These are phyloP conservation scores for Globisporangium heterothallicum DNA, from an alignment of 352 stramenopile genomes.

Conservation along the genomic window DNA sequence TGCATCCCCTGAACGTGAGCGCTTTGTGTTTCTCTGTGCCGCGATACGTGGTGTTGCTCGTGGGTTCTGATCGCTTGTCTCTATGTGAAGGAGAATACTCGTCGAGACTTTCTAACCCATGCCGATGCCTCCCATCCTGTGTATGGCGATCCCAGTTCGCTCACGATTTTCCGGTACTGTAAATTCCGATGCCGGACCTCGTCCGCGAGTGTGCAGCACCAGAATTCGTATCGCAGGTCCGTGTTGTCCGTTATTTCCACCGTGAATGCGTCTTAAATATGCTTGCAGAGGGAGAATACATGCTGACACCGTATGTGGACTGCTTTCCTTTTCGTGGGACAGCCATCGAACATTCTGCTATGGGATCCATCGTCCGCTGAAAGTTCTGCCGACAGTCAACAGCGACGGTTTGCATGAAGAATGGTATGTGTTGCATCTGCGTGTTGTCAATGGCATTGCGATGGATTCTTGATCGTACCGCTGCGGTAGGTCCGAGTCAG, in stretches of 20 bases:
- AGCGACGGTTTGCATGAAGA: slow-evolving; percentile 46
- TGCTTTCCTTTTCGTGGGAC: not conserved
- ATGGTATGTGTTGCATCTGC: slow-evolving; percentile 20
- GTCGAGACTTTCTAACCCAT: slow-evolving; percentile 54
- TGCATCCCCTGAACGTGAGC: slow-evolving; percentile 69
- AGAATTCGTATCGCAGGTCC: slow-evolving; percentile 75
- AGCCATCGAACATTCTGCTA: slow-evolving; percentile 64
- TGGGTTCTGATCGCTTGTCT: too few species aligned
- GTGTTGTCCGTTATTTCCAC: not conserved
- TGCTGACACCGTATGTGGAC: not conserved
- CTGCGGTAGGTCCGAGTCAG: slow-evolving; percentile 17
- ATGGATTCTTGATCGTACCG: not conserved
- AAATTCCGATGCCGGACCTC: slow-evolving; percentile 69
- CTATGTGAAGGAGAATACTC: slow-evolving; percentile 21
- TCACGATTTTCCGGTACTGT: slow-evolving; percentile 72
- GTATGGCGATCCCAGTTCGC: slow-evolving; percentile 42
- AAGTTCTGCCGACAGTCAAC: slow-evolving; percentile 59
- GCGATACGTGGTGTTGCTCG: too few species aligned
- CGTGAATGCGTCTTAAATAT: not conserved
- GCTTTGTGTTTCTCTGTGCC: too few species aligned
- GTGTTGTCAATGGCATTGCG: slow-evolving; percentile 7
- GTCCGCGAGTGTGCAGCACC: slow-evolving; percentile 67
- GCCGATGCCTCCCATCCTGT: slow-evolving; percentile 53
- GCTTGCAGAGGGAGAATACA: not conserved
- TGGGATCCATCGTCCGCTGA: slow-evolving; percentile 55